Evolutionary conservation across 2,329 filamentous ascomycete species (phyloP).

Genomic region (Colletotrichum musae): DNA sequence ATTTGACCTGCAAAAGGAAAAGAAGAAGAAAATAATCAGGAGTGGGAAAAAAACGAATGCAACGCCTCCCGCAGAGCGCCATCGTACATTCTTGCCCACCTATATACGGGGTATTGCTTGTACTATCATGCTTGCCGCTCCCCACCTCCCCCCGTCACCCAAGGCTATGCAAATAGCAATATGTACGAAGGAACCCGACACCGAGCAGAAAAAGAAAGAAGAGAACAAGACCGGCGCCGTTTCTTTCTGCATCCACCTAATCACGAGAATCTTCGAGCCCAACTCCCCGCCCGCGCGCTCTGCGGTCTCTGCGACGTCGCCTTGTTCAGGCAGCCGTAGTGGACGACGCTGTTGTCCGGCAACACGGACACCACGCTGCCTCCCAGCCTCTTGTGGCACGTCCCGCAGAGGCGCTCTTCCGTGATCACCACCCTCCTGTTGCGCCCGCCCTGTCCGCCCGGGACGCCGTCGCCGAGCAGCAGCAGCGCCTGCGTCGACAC

Average conservation of each 20-base stretch:
- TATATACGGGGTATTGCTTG: constrained; percentile 48
- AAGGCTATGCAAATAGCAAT: constrained; percentile 45
- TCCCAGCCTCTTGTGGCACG: constrained; percentile 93
- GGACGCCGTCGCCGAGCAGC: constrained; percentile 78
- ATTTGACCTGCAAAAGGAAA: constrained; percentile 6
- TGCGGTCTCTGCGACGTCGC: constrained; percentile 56
- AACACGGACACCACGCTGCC: constrained; percentile 92
- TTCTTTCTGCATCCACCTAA: constrained; percentile 37
- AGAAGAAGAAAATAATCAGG: background rate
- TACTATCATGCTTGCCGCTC: constrained; percentile 44
- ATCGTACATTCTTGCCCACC: constrained; percentile 32
- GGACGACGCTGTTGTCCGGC: constrained; percentile 85
- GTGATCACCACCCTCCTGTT: constrained; percentile 82
- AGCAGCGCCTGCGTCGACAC: constrained; percentile 82
- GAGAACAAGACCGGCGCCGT: constrained; percentile 34
- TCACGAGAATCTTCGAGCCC: constrained; percentile 53
- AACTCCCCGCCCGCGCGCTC: constrained; percentile 51
- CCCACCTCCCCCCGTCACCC: constrained; percentile 31
- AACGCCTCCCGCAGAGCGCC: constrained; percentile 25
- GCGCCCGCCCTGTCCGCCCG: constrained; percentile 65
- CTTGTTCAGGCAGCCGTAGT: constrained; percentile 81
- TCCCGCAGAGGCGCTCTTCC: constrained; percentile 90
- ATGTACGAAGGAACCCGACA: constrained; percentile 29
- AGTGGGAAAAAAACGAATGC: constrained; percentile 1
- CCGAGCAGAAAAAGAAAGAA: constrained; percentile 18